phyloP scores from a whole-genome alignment of 2,329 filamentous ascomycete species.

The Coniochaeta ligniaria region DNA sequence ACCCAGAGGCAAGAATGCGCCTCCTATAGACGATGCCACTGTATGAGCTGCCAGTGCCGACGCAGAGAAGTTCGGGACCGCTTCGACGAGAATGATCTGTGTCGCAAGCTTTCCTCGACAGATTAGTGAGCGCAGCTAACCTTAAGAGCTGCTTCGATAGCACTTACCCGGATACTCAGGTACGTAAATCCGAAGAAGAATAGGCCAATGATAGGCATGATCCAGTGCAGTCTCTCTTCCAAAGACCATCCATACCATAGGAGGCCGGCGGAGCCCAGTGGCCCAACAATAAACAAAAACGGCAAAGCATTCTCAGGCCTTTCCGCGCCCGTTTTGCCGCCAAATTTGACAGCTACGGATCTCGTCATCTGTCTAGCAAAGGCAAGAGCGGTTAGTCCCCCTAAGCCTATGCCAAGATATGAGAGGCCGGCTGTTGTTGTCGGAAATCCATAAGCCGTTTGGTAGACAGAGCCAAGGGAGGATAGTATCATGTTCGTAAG shows the following conservation, averaged over 20 bases:
- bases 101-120: neutral
- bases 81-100: neutral
- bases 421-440: neutral
- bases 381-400: neutral
- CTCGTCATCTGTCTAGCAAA: neutral
- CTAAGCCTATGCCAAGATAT: neutral
- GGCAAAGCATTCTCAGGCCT: neutral
- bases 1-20: neutral
- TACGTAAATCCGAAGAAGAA: neutral
- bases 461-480: neutral
- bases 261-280: neutral
- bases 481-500: neutral
- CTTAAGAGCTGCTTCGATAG: neutral
- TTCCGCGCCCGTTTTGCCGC: neutral
- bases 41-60: neutral
- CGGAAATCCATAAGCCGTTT: neutral
- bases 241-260: neutral
- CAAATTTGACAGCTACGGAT: neutral
- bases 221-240: neutral
- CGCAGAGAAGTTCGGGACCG: neutral
- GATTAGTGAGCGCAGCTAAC: neutral
- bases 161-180: neutral
- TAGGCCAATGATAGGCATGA: neutral
- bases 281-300: neutral
- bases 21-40: neutral